phyloP scores from a whole-genome alignment of 352 stramenopile species.

The Pythium sukuiense region DNA sequence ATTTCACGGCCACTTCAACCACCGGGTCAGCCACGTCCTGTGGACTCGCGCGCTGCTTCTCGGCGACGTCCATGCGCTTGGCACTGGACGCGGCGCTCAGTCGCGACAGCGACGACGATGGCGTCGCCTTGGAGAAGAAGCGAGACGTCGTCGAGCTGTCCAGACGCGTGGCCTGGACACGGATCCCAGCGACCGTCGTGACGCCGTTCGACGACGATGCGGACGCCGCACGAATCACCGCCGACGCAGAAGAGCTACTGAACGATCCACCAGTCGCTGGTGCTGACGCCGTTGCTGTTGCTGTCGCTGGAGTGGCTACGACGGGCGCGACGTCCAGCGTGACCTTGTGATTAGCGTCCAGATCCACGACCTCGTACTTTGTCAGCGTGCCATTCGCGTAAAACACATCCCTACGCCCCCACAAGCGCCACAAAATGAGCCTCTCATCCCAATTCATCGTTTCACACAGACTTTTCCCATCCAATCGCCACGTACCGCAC shows the following conservation, averaged over 20 bases:
- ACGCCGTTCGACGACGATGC: slow-evolving; percentile 10
- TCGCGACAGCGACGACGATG: slow-evolving; percentile 5
- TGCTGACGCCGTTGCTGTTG: slow-evolving; percentile 17
- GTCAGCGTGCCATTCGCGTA: slow-evolving; percentile 83
- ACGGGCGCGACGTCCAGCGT: slow-evolving; percentile 36
- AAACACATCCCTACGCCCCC: slow-evolving; percentile 53
- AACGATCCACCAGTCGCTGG: not conserved
- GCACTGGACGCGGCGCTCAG: slow-evolving; percentile 7
- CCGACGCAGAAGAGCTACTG: not conserved
- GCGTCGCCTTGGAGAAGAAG: slow-evolving; percentile 18
- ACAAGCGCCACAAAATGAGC: not conserved
- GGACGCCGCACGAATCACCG: slow-evolving; percentile 4
- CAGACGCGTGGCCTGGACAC: slow-evolving; percentile 29
- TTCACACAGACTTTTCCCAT: not conserved
- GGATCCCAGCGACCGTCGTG: slow-evolving; percentile 26
- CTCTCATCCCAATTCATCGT: not conserved
- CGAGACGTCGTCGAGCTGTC: slow-evolving; percentile 20
- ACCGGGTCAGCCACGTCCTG: slow-evolving; percentile 35
- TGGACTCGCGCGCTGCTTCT: slow-evolving; percentile 27
- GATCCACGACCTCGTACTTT: slow-evolving; percentile 82
- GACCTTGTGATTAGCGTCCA: slow-evolving; percentile 30
- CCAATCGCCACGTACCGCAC: slow-evolving; percentile 30
- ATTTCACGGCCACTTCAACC: slow-evolving; percentile 4
- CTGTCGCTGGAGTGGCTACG: slow-evolving; percentile 31
- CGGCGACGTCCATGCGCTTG: slow-evolving; percentile 7